These are phyloP conservation scores for Colletotrichum kahawae DNA, from an alignment of 2,329 filamentous ascomycete species.

Conservation along the genomic window DNA sequence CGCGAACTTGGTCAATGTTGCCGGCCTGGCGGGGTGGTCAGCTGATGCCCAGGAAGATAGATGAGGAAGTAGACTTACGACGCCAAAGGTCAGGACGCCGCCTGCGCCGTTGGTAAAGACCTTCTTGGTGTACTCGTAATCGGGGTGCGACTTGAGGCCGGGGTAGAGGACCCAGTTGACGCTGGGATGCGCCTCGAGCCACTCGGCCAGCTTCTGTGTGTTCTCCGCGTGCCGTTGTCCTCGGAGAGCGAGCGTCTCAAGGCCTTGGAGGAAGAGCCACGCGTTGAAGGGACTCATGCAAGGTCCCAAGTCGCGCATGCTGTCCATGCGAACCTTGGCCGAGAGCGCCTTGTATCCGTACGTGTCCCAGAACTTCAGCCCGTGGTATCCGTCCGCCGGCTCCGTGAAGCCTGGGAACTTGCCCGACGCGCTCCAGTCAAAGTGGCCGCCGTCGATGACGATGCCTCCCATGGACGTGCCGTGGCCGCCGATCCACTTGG, in stretches of 20 bases:
- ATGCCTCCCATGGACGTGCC: slow-evolving; percentile 74
- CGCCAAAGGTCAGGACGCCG: slow-evolving; percentile 74
- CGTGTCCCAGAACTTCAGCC: slow-evolving; percentile 73
- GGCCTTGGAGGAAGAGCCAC: slow-evolving; percentile 71
- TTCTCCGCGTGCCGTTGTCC: slow-evolving; percentile 72
- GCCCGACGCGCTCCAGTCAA: slow-evolving; percentile 73
- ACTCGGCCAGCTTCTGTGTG: slow-evolving; percentile 67
- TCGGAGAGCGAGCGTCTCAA: slow-evolving; percentile 72
- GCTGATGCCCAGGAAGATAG: slow-evolving; percentile 38
- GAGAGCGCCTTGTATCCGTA: slow-evolving; percentile 70
- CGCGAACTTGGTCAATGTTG: slow-evolving; percentile 36
- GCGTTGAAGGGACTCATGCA: slow-evolving; percentile 75
- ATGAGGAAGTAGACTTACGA: slow-evolving; percentile 32
- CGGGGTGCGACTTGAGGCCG: slow-evolving; percentile 68
- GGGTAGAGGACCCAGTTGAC: slow-evolving; percentile 77
- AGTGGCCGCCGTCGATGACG: slow-evolving; percentile 72
- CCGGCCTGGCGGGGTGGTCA: slow-evolving; percentile 24
- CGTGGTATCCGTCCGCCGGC: slow-evolving; percentile 71
- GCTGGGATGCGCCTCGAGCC: slow-evolving; percentile 70
- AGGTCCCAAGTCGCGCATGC: slow-evolving; percentile 71
- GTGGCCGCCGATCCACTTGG: slow-evolving; percentile 78
- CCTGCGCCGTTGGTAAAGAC: slow-evolving; percentile 73
- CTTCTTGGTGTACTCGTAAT: slow-evolving; percentile 69
- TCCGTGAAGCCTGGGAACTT: slow-evolving; percentile 76
- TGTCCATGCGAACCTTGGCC: slow-evolving; percentile 72